These are phyloP conservation scores for Yamadazyma akitaensis DNA, from an alignment of 805 yeast genomes.

Conservation along the genomic window DNA sequence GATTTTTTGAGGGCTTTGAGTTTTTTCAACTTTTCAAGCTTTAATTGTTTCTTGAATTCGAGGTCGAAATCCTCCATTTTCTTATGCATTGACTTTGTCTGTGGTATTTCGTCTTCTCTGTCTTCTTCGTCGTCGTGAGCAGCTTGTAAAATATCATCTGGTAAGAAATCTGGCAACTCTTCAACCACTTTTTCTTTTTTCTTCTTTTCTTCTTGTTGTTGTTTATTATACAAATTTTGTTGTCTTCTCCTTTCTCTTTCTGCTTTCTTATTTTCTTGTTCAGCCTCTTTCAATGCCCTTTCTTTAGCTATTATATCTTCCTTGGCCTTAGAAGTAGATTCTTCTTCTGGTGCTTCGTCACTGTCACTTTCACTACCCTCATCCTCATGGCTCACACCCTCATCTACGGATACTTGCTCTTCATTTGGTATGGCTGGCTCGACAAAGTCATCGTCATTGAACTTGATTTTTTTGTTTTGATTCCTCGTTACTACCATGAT, in stretches of 20 bases:
- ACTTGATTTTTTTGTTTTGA: constrained; percentile 11
- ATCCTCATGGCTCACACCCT: constrained; percentile 9
- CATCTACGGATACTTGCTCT: not conserved
- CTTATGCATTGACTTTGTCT: constrained; percentile 16
- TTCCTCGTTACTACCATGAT: constrained; percentile 10
- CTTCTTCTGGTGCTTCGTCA: constrained; percentile 46
- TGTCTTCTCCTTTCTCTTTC: constrained; percentile 37
- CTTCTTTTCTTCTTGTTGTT: constrained; percentile 34
- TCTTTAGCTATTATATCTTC: constrained; percentile 24
- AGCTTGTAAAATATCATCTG: constrained; percentile 35
- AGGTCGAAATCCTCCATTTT: constrained; percentile 35
- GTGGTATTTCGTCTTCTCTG: not conserved
- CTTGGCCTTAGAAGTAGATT: constrained; percentile 30
- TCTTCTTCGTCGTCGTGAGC: constrained; percentile 7
- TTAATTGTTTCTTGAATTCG: constrained; percentile 27
- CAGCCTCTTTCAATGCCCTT: constrained; percentile 19
- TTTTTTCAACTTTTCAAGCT: constrained; percentile 31
- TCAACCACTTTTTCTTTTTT: constrained; percentile 12
- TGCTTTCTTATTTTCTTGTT: constrained; percentile 22
- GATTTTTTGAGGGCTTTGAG: constrained; percentile 21
- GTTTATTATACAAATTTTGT: constrained; percentile 27
- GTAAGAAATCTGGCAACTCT: constrained; percentile 40
- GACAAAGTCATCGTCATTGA: constrained; percentile 7
- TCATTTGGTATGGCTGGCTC: not conserved
- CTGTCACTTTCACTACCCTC: constrained; percentile 4